A percentile compares a stretch with the other conserved stretches of the same genome.
These are phyloP conservation scores for Neoboletus magnificus DNA, from an alignment of 768 basidiomycete species.

Conservation along the genomic window DNA sequence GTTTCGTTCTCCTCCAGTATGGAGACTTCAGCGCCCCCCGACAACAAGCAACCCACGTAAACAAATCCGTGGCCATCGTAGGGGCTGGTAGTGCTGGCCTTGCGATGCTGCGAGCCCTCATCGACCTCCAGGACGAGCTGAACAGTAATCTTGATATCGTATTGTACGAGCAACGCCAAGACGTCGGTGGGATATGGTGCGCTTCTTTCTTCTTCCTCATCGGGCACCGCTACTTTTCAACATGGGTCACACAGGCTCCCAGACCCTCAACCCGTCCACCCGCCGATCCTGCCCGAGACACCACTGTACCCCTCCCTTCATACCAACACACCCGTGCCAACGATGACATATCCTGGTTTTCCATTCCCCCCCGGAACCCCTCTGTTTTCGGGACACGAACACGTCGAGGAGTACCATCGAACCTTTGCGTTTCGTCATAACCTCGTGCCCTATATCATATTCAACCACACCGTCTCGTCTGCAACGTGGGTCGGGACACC, in stretches of 20 bases:
- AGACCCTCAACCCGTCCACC: conserved; percentile 30
- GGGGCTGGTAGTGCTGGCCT: conserved; percentile 58
- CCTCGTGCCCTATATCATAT: conserved; percentile 37
- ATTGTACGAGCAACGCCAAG: conserved; percentile 50
- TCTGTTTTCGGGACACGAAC: conserved; percentile 47
- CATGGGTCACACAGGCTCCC: conserved; percentile 28
- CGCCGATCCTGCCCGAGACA: conserved; percentile 51
- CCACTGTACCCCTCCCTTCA: conserved; percentile 52
- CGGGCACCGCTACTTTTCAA: neutral
- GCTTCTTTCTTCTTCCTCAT: neutral
- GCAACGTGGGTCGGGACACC: conserved; percentile 44
- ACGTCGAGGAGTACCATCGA: conserved; percentile 45
- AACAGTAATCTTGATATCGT: conserved; percentile 43
- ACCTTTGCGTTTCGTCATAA: conserved; percentile 40
- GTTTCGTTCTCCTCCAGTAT: conserved; percentile 7
- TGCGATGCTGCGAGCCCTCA: conserved; percentile 47
- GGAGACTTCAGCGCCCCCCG: neutral
- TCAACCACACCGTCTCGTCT: conserved; percentile 42
- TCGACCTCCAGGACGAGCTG: conserved; percentile 43
- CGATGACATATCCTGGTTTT: conserved; percentile 56
- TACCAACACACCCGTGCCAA: conserved; percentile 55
- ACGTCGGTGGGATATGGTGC: conserved; percentile 58
- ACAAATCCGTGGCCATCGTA: conserved; percentile 53
- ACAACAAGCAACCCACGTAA: neutral
- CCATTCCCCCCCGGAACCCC: conserved; percentile 50